Base-by-base conservation (phyloP, 345 rosid genomes). In the Draba incana region DNA sequence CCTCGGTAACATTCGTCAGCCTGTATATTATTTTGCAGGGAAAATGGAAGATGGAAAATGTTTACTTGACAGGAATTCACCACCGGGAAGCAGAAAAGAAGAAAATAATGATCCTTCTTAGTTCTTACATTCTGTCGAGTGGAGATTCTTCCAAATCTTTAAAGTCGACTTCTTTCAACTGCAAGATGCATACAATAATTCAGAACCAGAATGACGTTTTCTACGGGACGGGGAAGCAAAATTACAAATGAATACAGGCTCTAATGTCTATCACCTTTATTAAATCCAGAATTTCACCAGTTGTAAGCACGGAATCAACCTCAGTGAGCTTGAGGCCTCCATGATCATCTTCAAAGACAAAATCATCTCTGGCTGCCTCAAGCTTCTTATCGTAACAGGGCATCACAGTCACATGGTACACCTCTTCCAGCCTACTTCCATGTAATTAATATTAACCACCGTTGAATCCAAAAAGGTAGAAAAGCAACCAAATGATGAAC, bases 321-420 rank as follows among this genome's bases (percentile, higher is more conserved):
- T 94, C 97, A 6, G 84, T 13, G 63, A 91, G 64, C 58, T 70
- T 61, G 33, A 31, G 64, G 56, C 66, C 75, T 45, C 46, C 82
- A 42, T 53, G 64, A 54, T 53, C 83, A 46, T 58, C 80, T 55
- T 82, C 83, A 68, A 86, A 89, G 63, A 74, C 80, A 28, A 94
- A 94, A 79, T 94, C 93, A 5, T 89, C 93, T 77, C 99, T 86
- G 1, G 86, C 70, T 62, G 98, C 99, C 81, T 94, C 98, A 2
- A 92, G 96, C 88, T 92, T 94, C 82, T 92, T 94, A 78, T 94
- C 99, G 72, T 89, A 92, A 64, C 98, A 94, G 5, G 98, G 99
- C 98, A 94, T 94, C 75, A 92, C 90, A 20, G 97, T 89, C 57
- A 89, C 97, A 80, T 94, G 98, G 78, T 89, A 89, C 48, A 92